Evolutionary conservation across 371 early-diverging fungal species (phyloP), one percentile per base, ranked within the genome.

Genomic region (Saksenaea oblongispora): DNA sequence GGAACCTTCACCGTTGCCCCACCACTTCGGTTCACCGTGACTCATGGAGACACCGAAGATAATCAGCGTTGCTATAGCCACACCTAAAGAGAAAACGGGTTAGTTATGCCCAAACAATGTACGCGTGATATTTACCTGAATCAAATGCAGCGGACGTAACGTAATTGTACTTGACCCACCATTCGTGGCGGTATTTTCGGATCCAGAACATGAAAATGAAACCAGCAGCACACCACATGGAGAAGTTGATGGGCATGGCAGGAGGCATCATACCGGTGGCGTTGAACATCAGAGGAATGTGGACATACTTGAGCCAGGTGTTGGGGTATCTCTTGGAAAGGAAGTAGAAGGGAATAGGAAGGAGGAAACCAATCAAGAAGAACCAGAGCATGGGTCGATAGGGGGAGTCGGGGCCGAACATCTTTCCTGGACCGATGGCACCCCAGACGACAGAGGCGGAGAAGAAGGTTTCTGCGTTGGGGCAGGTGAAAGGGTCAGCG

Each of bases 81-180:
- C 51, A 9, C 51, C 51, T 47, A 47, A 47, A 18, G 22, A 5
- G 22, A 10, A 47, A 26, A 11, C 14, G 14, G 44, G n/a, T n/a
- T 15, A 17, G 44, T 10, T 44, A 15, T n/a, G 44, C n/a, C n/a
- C n/a, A n/a, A n/a, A n/a, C n/a, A n/a, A 44, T 18, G 44, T 3
- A n/a, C 1, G 7, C n/a, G n/a, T n/a, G n/a, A n/a, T n/a, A n/a
- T 36, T n/a, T 70, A 28, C 90, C 93, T n/a, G 89, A 86, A 64
- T 91, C 91, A 54, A 91, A 71, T 1, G 88, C 91, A 5, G 91
- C 91, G 7, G 91, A 89, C 7, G 91, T 77, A 13, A 91, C 80
- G 64, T 90, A 91, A 70, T 86, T 89, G 69, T 89, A 91, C 34
- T 86, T 77, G 42, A 73, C 62, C 84, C 89, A 93, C 91, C 91